phyloP scores from a whole-genome alignment of 1,284 basidiomycete species.

The Sphaerobolus stellatus region DNA sequence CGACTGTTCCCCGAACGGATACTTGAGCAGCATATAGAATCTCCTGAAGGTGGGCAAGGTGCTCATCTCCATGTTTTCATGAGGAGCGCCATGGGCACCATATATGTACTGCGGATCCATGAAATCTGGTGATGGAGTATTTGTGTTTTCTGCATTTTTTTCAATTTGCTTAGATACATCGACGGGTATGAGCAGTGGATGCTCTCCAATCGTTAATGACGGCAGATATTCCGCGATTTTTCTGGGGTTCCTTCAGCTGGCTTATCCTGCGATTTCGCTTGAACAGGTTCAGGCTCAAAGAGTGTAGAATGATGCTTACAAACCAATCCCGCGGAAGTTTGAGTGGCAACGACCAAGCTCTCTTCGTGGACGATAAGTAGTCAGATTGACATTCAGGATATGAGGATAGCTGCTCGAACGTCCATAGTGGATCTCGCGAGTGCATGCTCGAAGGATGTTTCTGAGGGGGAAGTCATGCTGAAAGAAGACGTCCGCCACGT shows the following conservation, averaged over 20 bases:
- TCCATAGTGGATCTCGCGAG: no score
- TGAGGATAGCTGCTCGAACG: no score
- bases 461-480: no score
- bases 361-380: no score
- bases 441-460: no score
- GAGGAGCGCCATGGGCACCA: not conserved
- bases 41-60: not conserved
- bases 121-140: not conserved
- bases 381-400: no score
- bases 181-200: not conserved
- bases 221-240: not conserved
- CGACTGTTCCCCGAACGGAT: not conserved
- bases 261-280: not conserved
- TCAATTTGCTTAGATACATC: no score
- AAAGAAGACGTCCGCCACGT: no score
- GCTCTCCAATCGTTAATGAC: not conserved
- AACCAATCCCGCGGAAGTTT: not conserved
- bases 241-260: not conserved
- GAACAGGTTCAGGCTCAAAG: not conserved
- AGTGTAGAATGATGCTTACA: not conserved
- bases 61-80: not conserved
- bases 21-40: not conserved
- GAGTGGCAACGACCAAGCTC: not conserved
- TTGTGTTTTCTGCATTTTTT: no score
- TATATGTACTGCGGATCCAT: not conserved